A percentile compares a stretch with the other conserved stretches of the same genome.
Evolutionary conservation across 2,329 filamentous ascomycete genomes (phyloP).

Genomic region (Monascus ruber): DNA sequence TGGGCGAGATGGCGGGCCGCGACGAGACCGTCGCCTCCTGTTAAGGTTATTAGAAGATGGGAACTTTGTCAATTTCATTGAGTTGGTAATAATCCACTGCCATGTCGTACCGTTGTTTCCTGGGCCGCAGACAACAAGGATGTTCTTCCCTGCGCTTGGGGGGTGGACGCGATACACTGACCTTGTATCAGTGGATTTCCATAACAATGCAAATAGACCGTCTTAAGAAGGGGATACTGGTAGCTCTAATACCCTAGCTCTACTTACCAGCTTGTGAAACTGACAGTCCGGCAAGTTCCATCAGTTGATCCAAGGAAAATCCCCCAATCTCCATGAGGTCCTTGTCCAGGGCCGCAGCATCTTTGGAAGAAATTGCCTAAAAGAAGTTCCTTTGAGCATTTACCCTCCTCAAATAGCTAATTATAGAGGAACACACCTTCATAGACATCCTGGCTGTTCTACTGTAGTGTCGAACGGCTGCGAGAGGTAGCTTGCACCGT

Average conservation of each 20-base stretch:
- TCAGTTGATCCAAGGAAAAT: constrained; percentile 91
- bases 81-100: no score
- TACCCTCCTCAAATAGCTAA: no score
- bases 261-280: constrained; percentile 73
- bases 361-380: constrained; percentile 76
- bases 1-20: constrained; percentile 84
- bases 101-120: constrained; percentile 46
- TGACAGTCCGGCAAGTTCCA: constrained; percentile 89
- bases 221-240: no score
- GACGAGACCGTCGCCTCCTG: constrained; percentile 87
- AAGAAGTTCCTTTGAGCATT: background rate
- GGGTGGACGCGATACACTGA: constrained; percentile 82
- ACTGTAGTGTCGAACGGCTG: constrained; percentile 13
- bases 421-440: constrained; percentile 18
- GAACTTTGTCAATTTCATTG: no score
- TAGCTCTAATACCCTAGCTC: background rate
- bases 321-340: constrained; percentile 81
- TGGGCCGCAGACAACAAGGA: constrained; percentile 87
- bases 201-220: background rate
- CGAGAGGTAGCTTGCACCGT: background rate
- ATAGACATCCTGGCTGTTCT: constrained; percentile 29
- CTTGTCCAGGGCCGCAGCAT: constrained; percentile 77
- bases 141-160: constrained; percentile 53
- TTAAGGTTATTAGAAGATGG: background rate
- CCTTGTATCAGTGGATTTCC: background rate